Conservation (phyloP, 1,284 basidiomycete species). For the Golubevia sp. region DNA sequence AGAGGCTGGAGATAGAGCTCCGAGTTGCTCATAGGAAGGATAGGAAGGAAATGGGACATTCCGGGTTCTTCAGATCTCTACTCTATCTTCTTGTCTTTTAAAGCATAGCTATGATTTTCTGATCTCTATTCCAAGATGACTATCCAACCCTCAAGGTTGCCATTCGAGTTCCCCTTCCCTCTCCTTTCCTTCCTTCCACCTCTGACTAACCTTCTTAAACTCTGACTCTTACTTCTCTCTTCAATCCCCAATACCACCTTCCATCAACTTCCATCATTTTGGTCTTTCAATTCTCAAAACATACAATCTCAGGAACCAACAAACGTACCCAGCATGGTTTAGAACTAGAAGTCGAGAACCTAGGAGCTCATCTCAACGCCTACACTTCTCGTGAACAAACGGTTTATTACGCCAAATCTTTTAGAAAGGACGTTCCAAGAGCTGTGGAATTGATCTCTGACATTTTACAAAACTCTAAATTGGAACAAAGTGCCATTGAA, state of each 20-base stretch:
- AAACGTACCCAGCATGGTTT: constrained; percentile 86
- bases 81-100: no score
- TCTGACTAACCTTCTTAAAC: background rate
- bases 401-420: constrained; percentile 98
- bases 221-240: background rate
- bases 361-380: constrained; percentile 96
- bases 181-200: background rate
- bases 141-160: no score
- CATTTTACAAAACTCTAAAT: constrained; percentile 96
- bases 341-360: constrained; percentile 97
- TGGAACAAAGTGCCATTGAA: constrained; percentile 86
- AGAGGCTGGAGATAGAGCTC: no score
- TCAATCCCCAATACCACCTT: constrained; percentile 65
- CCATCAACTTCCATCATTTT: background rate
- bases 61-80: no score
- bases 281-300: background rate
- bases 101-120: no score
- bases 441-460: constrained; percentile 97
- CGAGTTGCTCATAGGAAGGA: no score
- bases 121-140: no score
- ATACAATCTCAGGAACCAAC: constrained; percentile 77
- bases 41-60: no score
- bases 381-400: constrained; percentile 99
- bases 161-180: background rate
- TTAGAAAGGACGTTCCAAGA: constrained; percentile 89